Conservation (phyloP, 75 land plant species). For the Pinus tabuliformis region DNA sequence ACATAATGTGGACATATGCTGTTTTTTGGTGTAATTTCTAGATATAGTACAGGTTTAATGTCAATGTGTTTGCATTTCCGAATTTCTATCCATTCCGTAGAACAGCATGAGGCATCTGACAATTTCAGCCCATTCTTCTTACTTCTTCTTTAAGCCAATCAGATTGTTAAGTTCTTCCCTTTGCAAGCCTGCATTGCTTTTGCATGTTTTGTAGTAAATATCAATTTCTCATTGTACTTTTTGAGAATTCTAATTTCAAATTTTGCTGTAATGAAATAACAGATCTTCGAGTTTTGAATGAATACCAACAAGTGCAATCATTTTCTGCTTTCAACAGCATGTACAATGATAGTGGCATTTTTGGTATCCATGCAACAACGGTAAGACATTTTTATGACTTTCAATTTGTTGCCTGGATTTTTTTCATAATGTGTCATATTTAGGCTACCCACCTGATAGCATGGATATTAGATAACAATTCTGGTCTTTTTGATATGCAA, state of each 20-base stretch:
- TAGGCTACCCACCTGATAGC: not conserved
- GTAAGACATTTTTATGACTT: conserved; percentile 28
- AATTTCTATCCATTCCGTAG: not conserved
- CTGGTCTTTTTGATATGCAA: not conserved
- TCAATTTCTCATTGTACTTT: not conserved
- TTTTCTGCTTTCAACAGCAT: conserved; percentile 89
- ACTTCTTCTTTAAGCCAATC: not conserved
- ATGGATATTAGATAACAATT: not conserved
- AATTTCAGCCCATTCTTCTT: not conserved
- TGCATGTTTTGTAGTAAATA: not conserved
- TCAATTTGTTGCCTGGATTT: not conserved
- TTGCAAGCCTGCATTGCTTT: not conserved
- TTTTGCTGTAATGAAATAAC: conserved; percentile 5
- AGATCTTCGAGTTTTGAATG: conserved; percentile 82
- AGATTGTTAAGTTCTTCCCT: not conserved
- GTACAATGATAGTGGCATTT: conserved; percentile 84
- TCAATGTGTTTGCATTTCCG: not conserved
- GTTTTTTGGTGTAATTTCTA: not conserved
- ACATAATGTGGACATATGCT: not conserved
- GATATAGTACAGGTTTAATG: too few species aligned
- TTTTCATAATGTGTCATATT: not conserved
- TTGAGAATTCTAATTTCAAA: not conserved
- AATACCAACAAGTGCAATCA: conserved; percentile 71
- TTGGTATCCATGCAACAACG: conserved; percentile 90
- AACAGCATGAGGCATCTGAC: not conserved